These are phyloP conservation scores for Trichoderma gracile DNA, from an alignment of 2,329 filamentous ascomycete genomes.

Conservation along the genomic window DNA sequence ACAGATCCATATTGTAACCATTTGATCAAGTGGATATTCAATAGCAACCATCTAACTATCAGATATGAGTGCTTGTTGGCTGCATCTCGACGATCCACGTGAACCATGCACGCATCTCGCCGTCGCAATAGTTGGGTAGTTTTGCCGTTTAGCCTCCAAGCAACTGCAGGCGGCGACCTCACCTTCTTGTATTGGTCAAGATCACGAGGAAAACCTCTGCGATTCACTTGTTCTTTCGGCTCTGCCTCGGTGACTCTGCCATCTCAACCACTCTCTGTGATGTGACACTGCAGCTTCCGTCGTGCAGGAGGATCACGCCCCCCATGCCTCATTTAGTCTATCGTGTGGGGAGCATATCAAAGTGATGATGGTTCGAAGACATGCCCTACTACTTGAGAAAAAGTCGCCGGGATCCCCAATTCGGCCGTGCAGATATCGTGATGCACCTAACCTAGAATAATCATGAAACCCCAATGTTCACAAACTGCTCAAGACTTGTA, in stretches of 20 bases:
- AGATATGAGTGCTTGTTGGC: too few relatives aligned
- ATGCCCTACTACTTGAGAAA: too few relatives aligned
- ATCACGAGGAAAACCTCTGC: not conserved
- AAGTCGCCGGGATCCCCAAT: too few relatives aligned
- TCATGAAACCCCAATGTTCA: too few relatives aligned
- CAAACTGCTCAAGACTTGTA: too few relatives aligned
- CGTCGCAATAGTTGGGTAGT: not conserved
- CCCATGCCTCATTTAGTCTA: not conserved
- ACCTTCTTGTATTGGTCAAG: conserved; percentile 23
- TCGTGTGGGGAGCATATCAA: not conserved
- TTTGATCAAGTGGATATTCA: too few relatives aligned
- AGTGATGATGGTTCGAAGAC: too few relatives aligned
- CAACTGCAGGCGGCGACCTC: not conserved
- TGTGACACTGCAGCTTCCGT: conserved; percentile 12
- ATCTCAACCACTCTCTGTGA: not conserved
- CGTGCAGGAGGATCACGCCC: not conserved
- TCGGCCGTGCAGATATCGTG: too few relatives aligned
- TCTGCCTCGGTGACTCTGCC: conserved; percentile 14
- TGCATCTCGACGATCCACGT: not conserved
- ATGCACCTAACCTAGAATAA: too few relatives aligned
- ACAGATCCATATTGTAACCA: too few relatives aligned
- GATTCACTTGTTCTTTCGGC: not conserved
- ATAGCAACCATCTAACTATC: too few relatives aligned
- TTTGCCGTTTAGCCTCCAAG: not conserved
- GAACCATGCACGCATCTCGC: not conserved